Evolutionary conservation across 163 green algal genomes (phyloP).

Genomic region (Volvox carteri): DNA sequence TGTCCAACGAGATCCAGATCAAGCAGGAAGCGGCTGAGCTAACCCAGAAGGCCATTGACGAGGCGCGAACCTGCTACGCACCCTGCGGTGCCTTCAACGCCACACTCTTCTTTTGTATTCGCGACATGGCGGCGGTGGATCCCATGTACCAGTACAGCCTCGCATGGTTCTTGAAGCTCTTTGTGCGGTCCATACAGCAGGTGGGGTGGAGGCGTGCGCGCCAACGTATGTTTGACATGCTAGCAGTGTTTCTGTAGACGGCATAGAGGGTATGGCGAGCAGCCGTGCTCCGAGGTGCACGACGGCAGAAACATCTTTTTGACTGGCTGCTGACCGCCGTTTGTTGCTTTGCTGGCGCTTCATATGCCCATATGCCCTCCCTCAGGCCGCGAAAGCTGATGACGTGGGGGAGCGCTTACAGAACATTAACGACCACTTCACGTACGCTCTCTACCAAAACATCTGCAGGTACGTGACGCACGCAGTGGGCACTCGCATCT

Average conservation of each 20-base stretch:
- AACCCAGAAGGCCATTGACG: constrained; percentile 65
- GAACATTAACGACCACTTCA: constrained; percentile 86
- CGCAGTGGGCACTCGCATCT: too few species aligned
- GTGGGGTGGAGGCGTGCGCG: too few species aligned
- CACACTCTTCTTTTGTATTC: constrained; percentile 86
- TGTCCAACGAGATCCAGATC: constrained; percentile 79
- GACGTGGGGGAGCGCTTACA: constrained; percentile 69
- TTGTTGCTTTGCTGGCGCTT: not conserved
- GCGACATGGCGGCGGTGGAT: constrained; percentile 79
- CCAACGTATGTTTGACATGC: too few species aligned
- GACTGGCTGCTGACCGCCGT: too few species aligned
- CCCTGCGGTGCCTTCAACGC: constrained; percentile 77
- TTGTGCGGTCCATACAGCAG: constrained; percentile 52
- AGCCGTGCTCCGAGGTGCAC: too few species aligned
- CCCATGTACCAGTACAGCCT: constrained; percentile 85
- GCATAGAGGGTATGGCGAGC: too few species aligned
- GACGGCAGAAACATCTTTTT: not conserved
- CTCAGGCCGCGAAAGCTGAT: constrained; percentile 46
- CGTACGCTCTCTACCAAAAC: constrained; percentile 83
- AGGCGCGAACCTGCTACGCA: constrained; percentile 71
- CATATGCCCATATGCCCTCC: not conserved
- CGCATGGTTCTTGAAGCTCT: constrained; percentile 77
- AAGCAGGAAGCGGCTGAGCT: constrained; percentile 77
- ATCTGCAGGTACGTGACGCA: constrained; percentile 75
- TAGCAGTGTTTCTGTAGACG: too few species aligned